Conservation (phyloP, 2,329 filamentous ascomycete species). For the Lasiodiplodia sp. region DNA sequence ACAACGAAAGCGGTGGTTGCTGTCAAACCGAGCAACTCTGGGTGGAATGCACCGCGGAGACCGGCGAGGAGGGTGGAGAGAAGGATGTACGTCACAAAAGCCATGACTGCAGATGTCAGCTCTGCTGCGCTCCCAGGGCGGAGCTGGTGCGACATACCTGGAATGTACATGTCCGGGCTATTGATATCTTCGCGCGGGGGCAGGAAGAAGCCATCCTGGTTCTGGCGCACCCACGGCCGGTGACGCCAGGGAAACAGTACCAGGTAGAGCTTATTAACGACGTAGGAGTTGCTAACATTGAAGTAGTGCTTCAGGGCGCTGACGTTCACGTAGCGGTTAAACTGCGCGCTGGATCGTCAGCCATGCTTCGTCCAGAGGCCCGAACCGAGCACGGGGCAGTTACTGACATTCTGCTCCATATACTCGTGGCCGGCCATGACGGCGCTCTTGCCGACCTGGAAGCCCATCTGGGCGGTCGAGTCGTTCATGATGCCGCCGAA, state of each 20-base stretch:
- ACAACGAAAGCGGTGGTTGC: constrained; percentile 83
- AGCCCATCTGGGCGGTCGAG: constrained; percentile 91
- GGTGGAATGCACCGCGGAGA: constrained; percentile 88
- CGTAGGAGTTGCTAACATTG: constrained; percentile 97
- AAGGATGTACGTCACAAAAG: constrained; percentile 95
- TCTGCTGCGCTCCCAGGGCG: neutral
- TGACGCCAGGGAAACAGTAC: constrained; percentile 98
- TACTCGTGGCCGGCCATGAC: constrained; percentile 93
- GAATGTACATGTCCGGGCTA: constrained; percentile 99
- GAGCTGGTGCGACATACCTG: constrained; percentile 46
- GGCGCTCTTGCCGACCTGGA: constrained; percentile 91
- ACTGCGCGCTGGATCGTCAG: constrained; percentile 51
- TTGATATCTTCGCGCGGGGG: constrained; percentile 96
- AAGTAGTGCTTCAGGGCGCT: constrained; percentile 98
- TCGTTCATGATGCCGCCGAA: constrained; percentile 97
- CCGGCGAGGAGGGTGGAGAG: constrained; percentile 90
- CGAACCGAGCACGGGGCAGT: neutral
- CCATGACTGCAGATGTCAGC: constrained; percentile 71
- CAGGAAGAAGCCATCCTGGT: constrained; percentile 80
- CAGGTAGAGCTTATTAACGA: constrained; percentile 89
- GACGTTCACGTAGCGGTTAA: constrained; percentile 87
- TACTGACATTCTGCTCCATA: constrained; percentile 87
- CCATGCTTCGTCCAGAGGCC: neutral
- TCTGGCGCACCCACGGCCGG: constrained; percentile 94
- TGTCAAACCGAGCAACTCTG: constrained; percentile 89